Conservation (phyloP, 2,329 filamentous ascomycete species). For the Penicillium polonicum region DNA sequence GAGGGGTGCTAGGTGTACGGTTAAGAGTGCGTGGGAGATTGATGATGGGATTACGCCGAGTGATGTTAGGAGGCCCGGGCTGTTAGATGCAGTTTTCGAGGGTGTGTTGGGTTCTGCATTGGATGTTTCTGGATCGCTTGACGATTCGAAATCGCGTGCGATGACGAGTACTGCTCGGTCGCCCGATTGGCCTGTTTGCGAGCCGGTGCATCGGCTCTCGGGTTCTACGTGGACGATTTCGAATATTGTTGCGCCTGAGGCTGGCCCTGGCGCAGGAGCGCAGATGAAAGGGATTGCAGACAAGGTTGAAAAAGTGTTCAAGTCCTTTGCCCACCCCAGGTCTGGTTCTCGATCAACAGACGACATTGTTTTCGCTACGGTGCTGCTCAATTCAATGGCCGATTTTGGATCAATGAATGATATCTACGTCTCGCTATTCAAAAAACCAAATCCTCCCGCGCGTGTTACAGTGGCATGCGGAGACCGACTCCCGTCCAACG, state of each 20-base stretch:
- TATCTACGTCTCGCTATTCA: constrained; percentile 73
- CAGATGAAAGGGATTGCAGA: constrained; percentile 40
- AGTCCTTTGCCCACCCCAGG: constrained; percentile 9
- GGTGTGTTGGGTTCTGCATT: constrained; percentile 33
- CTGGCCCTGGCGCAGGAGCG: constrained; percentile 39
- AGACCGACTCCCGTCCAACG: constrained; percentile 58
- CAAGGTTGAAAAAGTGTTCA: constrained; percentile 21
- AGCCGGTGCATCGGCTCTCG: constrained; percentile 23
- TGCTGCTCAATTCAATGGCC: constrained; percentile 75
- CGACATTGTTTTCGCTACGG: constrained; percentile 51
- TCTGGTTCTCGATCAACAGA: constrained; percentile 25
- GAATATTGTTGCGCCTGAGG: constrained; percentile 41
- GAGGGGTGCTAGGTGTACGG: constrained; percentile 54
- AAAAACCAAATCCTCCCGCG: constrained; percentile 75
- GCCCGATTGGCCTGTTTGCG: constrained; percentile 10
- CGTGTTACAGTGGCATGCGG: constrained; percentile 81
- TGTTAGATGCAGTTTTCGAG: constrained; percentile 66
- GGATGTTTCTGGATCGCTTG: not conserved
- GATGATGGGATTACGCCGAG: constrained; percentile 25
- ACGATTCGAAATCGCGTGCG: not conserved
- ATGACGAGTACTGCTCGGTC: not conserved
- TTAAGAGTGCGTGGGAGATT: constrained; percentile 35
- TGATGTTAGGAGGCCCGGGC: constrained; percentile 53
- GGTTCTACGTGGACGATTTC: constrained; percentile 36
- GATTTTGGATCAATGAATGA: constrained; percentile 75